Percentiles rank a stretch among this genome's conserved stretches.
Evolutionary conservation across 2,329 filamentous ascomycete species (phyloP).

Genomic region (Scortechinia acanthostroma): DNA sequence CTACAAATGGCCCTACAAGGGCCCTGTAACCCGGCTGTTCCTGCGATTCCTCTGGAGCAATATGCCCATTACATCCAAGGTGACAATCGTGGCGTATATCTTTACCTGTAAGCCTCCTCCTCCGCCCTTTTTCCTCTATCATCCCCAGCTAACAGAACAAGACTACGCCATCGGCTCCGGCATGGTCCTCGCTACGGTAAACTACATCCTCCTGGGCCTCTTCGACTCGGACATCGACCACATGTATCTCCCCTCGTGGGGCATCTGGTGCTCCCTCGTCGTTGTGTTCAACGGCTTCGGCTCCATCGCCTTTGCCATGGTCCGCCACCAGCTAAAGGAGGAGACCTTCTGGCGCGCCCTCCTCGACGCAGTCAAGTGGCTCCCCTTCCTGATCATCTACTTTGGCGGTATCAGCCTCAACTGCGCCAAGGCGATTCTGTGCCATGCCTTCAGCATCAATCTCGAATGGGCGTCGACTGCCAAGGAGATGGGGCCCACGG

Average conservation of each 20-base stretch:
- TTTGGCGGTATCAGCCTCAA: slow-evolving; percentile 18
- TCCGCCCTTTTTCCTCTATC: no score
- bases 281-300: no score
- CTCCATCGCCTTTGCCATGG: no score
- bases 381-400: slow-evolving; percentile 16
- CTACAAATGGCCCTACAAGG: no score
- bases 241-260: slow-evolving; percentile 3
- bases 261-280: no score
- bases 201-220: slow-evolving; percentile 13
- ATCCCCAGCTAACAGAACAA: no score
- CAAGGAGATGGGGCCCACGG: slow-evolving; percentile 15
- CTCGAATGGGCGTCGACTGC: slow-evolving; percentile 18
- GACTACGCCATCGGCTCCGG: slow-evolving; percentile 17
- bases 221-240: slow-evolving; percentile 6
- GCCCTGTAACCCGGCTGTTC: no score
- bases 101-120: no score
- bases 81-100: slow-evolving; percentile 15
- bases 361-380: slow-evolving; percentile 13
- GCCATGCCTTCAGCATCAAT: slow-evolving; percentile 15
- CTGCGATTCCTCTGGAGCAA: slow-evolving; percentile 4
- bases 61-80: slow-evolving; percentile 4
- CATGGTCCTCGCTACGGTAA: slow-evolving; percentile 12
- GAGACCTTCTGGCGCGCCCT: slow-evolving; percentile 14
- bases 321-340: no score
- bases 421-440: slow-evolving; percentile 15